A percentile compares a stretch with the other conserved stretches of the same genome.
These are phyloP conservation scores for Candida sonorensis DNA, from an alignment of 805 yeast genomes.

Conservation along the genomic window DNA sequence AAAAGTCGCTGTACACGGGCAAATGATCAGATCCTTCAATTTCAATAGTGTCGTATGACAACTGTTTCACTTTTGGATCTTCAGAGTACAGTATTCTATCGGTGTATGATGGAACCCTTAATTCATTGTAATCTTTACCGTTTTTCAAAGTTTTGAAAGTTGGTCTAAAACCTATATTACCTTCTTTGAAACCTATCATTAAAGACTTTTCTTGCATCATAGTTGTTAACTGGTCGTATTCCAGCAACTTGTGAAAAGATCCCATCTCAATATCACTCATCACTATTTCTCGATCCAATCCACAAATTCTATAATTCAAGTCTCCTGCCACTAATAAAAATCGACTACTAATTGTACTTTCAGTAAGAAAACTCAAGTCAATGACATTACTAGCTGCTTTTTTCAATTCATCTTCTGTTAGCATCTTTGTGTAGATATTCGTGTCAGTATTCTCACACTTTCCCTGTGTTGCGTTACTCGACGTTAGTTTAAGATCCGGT, in stretches of 20 bases:
- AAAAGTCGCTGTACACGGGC: constrained; percentile 40
- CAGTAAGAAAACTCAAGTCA: constrained; percentile 8
- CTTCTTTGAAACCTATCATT: constrained; percentile 41
- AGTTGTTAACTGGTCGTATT: constrained; percentile 36
- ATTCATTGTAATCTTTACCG: constrained; percentile 22
- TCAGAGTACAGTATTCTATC: constrained; percentile 44
- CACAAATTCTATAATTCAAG: constrained; percentile 41
- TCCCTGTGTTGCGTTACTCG: too few species aligned
- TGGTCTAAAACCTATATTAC: constrained; percentile 42
- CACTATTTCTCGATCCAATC: constrained; percentile 12
- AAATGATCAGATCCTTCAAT: constrained; percentile 44
- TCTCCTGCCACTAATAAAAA: constrained; percentile 43
- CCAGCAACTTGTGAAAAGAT: constrained; percentile 30
- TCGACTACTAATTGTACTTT: constrained; percentile 11
- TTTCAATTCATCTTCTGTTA: constrained; percentile 11
- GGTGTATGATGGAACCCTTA: constrained; percentile 51
- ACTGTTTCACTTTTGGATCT: constrained; percentile 9
- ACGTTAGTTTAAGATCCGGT: too few species aligned
- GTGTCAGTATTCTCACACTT: too few species aligned
- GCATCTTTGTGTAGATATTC: too few species aligned
- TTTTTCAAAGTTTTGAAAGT: constrained; percentile 42
- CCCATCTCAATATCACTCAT: constrained; percentile 14
- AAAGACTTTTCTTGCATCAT: constrained; percentile 30
- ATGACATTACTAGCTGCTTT: constrained; percentile 4
- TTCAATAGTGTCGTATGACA: constrained; percentile 16